Conservation (phyloP, 371 early-diverging fungal species). For the Mucor ambiguus region DNA sequence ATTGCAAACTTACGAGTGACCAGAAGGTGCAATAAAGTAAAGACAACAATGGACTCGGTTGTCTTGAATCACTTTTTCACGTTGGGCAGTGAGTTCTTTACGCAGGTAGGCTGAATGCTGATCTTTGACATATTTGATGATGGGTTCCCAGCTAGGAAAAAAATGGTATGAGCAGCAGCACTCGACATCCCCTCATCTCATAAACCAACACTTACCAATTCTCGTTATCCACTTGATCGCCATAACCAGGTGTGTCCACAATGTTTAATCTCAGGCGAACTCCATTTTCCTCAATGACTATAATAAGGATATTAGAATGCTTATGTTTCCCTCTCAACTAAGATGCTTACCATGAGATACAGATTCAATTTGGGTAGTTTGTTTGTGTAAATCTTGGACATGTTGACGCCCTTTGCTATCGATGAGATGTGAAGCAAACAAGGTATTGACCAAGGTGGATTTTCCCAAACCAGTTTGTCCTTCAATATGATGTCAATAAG, state of each 20-base stretch:
- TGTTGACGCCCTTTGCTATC: conserved; percentile 81
- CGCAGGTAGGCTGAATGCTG: conserved; percentile 89
- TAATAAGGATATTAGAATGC: background rate
- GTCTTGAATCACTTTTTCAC: conserved; percentile 86
- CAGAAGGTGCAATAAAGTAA: conserved; percentile 79
- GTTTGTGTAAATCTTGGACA: conserved; percentile 74
- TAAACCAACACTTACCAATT: conserved; percentile 58
- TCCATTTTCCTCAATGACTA: conserved; percentile 84
- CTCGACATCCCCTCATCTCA: no score
- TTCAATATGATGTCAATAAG: conserved; percentile 17
- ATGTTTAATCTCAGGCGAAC: conserved; percentile 84
- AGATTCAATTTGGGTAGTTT: conserved; percentile 85
- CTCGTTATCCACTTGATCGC: conserved; percentile 88
- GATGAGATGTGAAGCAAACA: conserved; percentile 85
- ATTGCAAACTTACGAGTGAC: conserved; percentile 60
- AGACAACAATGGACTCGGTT: conserved; percentile 82
- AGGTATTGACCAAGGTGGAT: conserved; percentile 97
- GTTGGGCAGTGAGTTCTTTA: conserved; percentile 84
- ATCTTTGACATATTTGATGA: conserved; percentile 91
- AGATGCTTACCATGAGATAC: conserved; percentile 71
- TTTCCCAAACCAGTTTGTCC: conserved; percentile 99
- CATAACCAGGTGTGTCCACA: conserved; percentile 83
- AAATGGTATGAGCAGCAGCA: no score
- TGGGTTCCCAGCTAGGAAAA: conserved; percentile 77
- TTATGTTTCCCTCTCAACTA: background rate